These are phyloP conservation scores for Pistacia integerrima DNA, from an alignment of 345 rosid species.

Conservation along the genomic window DNA sequence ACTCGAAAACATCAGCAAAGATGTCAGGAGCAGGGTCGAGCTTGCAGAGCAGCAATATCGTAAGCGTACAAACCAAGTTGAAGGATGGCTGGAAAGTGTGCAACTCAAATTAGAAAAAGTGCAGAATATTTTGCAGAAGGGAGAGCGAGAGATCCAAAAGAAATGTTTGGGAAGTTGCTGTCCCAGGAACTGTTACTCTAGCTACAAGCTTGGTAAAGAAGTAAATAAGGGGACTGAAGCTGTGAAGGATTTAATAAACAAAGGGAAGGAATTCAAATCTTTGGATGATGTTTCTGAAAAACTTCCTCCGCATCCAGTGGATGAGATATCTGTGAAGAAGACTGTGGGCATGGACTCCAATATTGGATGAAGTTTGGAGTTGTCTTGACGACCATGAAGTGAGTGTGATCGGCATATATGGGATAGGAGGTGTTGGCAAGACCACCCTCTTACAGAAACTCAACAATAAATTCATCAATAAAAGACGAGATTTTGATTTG, in stretches of 20 bases:
- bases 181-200: background rate
- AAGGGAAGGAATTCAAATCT: background rate
- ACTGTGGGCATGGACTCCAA: background rate
- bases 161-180: slow-evolving; percentile 5
- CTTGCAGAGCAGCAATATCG: background rate
- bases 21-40: background rate
- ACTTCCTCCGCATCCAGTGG: background rate
- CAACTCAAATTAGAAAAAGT: background rate
- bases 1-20: background rate
- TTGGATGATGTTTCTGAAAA: background rate
- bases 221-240: background rate
- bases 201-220: background rate
- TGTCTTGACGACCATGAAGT: background rate
- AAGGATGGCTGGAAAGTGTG: background rate
- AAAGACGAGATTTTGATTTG: background rate
- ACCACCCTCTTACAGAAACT: slow-evolving; percentile 6
- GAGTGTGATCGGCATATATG: background rate
- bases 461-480: background rate
- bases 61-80: background rate
- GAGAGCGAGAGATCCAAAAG: background rate
- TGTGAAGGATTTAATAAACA: background rate
- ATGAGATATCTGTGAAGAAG: background rate
- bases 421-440: slow-evolving; percentile 8
- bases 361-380: background rate
- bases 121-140: background rate